Conservation (phyloP, 1,284 basidiomycete species). For the Heterobasidion annosum region DNA sequence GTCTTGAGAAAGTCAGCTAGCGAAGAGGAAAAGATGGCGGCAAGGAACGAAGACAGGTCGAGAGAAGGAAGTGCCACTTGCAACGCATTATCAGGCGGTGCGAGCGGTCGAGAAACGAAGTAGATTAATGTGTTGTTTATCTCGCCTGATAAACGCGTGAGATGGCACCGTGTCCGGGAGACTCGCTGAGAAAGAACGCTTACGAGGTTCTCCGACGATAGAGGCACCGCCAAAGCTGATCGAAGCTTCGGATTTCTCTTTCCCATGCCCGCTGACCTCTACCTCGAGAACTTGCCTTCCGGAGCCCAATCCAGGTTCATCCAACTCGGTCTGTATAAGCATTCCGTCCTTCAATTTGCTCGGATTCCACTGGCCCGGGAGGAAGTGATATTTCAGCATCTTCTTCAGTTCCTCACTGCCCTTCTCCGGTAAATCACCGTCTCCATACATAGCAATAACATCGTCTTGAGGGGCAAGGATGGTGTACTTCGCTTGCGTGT, state of each 20-base stretch:
- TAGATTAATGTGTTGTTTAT: conserved; percentile 82
- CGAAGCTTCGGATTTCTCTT: conserved; percentile 25
- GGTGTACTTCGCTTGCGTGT: conserved; percentile 63
- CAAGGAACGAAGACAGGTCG: conserved; percentile 84
- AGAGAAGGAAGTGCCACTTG: conserved; percentile 78
- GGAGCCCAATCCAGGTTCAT: conserved; percentile 57
- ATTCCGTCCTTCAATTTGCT: conserved; percentile 66
- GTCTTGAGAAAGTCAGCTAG: conserved; percentile 65
- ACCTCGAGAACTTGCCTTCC: conserved; percentile 69
- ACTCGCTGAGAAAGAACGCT: conserved; percentile 18
- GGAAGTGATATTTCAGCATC: conserved; percentile 77
- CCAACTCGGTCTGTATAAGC: conserved; percentile 73
- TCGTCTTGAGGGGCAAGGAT: conserved; percentile 89
- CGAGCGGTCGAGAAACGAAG: conserved; percentile 77
- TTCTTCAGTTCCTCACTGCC: conserved; percentile 63
- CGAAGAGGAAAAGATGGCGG: conserved; percentile 78
- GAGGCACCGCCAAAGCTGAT: conserved; percentile 83
- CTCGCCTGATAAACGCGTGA: conserved; percentile 38
- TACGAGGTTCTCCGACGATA: conserved; percentile 71
- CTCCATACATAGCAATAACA: conserved; percentile 54
- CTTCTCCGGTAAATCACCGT: conserved; percentile 46
- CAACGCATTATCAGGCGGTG: conserved; percentile 76
- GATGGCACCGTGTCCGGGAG: neutral
- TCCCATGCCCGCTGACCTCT: conserved; percentile 46
- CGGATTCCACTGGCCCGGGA: conserved; percentile 67